Percentiles rank a stretch among this genome's conserved stretches.
Evolutionary conservation across 2,329 filamentous ascomycete species (phyloP).

Genomic region (Pestalotiopsis sp.): DNA sequence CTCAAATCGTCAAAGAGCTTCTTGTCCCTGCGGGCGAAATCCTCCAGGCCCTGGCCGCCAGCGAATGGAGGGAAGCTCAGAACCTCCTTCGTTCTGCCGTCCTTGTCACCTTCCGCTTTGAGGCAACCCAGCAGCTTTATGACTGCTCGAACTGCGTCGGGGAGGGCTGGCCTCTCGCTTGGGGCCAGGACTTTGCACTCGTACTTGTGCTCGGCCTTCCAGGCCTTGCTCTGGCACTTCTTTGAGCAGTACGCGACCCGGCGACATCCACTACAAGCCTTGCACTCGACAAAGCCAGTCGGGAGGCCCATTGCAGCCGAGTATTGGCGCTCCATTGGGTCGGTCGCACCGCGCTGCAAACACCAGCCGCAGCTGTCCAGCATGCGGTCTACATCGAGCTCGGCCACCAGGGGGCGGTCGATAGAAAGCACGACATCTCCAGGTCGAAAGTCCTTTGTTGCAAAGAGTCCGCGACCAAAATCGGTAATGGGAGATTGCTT

Average conservation of each 20-base stretch:
- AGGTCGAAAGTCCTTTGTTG: slow-evolving; percentile 22
- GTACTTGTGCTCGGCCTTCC: slow-evolving; percentile 30
- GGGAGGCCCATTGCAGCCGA: slow-evolving; percentile 27
- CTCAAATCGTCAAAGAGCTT: slow-evolving; percentile 21
- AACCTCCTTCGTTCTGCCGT: slow-evolving; percentile 16
- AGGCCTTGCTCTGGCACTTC: slow-evolving; percentile 26
- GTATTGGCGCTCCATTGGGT: slow-evolving; percentile 17
- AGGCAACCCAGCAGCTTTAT: slow-evolving; percentile 27
- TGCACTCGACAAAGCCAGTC: slow-evolving; percentile 21
- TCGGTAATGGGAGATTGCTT: slow-evolving; percentile 21
- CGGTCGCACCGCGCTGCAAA: slow-evolving; percentile 23
- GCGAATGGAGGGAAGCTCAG: slow-evolving; percentile 20
- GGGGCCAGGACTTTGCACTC: slow-evolving; percentile 28
- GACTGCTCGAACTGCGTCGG: slow-evolving; percentile 21
- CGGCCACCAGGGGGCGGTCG: slow-evolving; percentile 25
- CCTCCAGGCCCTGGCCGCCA: slow-evolving; percentile 14
- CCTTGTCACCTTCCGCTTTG: slow-evolving; percentile 20
- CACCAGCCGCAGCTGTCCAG: slow-evolving; percentile 29
- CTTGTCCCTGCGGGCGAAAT: slow-evolving; percentile 18
- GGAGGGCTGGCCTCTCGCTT: slow-evolving; percentile 19
- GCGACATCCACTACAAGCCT: slow-evolving; percentile 25
- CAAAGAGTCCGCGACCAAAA: slow-evolving; percentile 27
- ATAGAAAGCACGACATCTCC: slow-evolving; percentile 23
- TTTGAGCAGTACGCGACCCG: slow-evolving; percentile 28
- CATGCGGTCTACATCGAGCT: slow-evolving; percentile 22